Evolutionary conservation across 495 filamentous ascomycete species (phyloP).

Genomic region (Penicillium arizonense): DNA sequence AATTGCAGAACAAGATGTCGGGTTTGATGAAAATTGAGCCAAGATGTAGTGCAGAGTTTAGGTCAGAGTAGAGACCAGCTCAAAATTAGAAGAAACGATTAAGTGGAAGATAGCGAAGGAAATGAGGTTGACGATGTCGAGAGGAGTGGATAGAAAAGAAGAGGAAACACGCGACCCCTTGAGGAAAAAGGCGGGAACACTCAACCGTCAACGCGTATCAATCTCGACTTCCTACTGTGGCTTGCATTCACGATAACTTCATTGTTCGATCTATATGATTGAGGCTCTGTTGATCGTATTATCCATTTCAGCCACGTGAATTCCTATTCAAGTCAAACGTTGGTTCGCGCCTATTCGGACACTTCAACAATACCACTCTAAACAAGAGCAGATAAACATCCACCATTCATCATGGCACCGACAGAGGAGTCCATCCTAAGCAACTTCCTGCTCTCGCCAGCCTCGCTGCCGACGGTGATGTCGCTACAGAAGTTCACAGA

Average conservation of each 20-base stretch:
- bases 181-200: conserved; percentile 10
- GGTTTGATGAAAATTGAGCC: neutral
- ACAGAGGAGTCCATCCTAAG: conserved; percentile 69
- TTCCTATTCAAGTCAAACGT: too few species aligned
- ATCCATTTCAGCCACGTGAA: too few species aligned
- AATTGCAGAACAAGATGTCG: neutral
- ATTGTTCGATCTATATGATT: neutral
- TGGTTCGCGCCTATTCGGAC: neutral
- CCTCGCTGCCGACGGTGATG: conserved; percentile 68
- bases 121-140: neutral
- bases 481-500: conserved; percentile 72
- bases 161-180: conserved; percentile 12
- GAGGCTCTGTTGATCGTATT: too few species aligned
- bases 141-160: conserved; percentile 12
- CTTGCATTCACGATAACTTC: neutral
- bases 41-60: neutral
- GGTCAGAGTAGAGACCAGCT: conserved; percentile 4
- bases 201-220: conserved; percentile 1
- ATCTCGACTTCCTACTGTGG: neutral
- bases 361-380: too few species aligned
- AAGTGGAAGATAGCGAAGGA: neutral
- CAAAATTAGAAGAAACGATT: neutral
- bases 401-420: conserved; percentile 56
- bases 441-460: conserved; percentile 75
- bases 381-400: neutral